These are phyloP conservation scores for Mortierella sp. DNA, from an alignment of 371 early-diverging fungal genomes.

Conservation along the genomic window DNA sequence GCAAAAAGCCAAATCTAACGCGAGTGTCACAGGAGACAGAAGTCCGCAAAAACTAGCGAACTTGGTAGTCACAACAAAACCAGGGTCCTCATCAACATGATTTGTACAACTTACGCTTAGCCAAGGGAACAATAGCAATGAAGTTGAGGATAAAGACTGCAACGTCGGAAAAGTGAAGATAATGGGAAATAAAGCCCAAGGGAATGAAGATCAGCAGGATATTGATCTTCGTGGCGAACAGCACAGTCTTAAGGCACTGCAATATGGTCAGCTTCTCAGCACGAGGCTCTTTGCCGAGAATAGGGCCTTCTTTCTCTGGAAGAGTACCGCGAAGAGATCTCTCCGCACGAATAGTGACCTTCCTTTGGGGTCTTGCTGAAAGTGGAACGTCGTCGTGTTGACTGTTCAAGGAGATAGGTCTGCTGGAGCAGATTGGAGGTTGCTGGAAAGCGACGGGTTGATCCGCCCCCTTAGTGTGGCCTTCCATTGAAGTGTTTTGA, in stretches of 20 bases:
- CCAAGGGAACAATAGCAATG: conserved; percentile 89
- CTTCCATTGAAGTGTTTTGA: too few species aligned
- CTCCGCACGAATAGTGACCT: conserved; percentile 46
- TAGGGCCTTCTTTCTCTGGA: not conserved
- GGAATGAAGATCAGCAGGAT: conserved; percentile 76
- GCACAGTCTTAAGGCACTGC: conserved; percentile 52
- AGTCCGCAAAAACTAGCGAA: too few species aligned
- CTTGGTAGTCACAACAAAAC: too few species aligned
- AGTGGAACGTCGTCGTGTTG: not conserved
- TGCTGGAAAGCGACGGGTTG: not conserved
- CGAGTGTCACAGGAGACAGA: too few species aligned
- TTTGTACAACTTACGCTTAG: conserved; percentile 63
- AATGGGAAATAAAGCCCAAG: conserved; percentile 73
- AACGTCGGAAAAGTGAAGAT: conserved; percentile 72
- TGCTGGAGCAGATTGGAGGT: not conserved
- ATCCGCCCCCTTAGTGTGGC: not conserved
- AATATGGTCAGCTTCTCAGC: conserved; percentile 8
- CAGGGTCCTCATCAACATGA: too few species aligned
- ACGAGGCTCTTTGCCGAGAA: conserved; percentile 6
- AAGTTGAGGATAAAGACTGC: conserved; percentile 88
- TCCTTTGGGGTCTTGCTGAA: conserved; percentile 8
- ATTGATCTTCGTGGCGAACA: conserved; percentile 71
- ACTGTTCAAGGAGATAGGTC: conserved; percentile 5
- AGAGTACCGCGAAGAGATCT: conserved; percentile 33
- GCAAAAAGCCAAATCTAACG: too few species aligned